Evolutionary conservation across 164 flowering plant species (phyloP).

Genomic region (Houttuynia cordata): DNA sequence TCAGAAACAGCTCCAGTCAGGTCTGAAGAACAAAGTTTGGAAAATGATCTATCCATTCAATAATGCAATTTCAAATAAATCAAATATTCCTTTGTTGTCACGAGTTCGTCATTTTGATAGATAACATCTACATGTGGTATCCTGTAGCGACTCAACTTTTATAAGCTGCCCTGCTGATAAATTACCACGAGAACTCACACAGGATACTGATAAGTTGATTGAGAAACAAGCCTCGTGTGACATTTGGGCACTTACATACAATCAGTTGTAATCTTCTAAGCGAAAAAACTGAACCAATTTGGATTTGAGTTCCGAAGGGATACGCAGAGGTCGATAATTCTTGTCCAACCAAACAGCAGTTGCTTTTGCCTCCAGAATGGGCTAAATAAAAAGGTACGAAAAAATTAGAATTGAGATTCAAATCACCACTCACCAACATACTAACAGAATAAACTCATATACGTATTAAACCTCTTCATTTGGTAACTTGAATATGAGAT

Average conservation of each 20-base stretch:
- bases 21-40: too few species aligned
- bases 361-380: slow-evolving; percentile 63
- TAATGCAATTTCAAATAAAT: too few species aligned
- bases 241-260: background rate
- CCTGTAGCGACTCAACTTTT: background rate
- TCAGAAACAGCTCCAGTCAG: too few species aligned
- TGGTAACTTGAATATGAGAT: slow-evolving; percentile 69
- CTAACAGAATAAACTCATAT: background rate
- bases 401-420: background rate
- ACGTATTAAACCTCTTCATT: slow-evolving; percentile 49
- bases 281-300: slow-evolving; percentile 44
- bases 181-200: background rate
- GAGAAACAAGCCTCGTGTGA: background rate
- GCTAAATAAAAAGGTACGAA: slow-evolving; percentile 24
- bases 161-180: background rate
- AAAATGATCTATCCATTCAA: too few species aligned
- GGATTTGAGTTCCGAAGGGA: slow-evolving; percentile 54
- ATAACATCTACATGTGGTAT: too few species aligned
- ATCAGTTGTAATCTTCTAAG: slow-evolving; percentile 8
- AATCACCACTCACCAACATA: background rate
- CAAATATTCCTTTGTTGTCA: too few species aligned
- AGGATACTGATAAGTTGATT: background rate
- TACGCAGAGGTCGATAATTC: slow-evolving; percentile 64
- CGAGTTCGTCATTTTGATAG: too few species aligned
- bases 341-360: slow-evolving; percentile 78